Conservation (phyloP, 2,329 filamentous ascomycete species). For the Xylariaceae sp. region DNA sequence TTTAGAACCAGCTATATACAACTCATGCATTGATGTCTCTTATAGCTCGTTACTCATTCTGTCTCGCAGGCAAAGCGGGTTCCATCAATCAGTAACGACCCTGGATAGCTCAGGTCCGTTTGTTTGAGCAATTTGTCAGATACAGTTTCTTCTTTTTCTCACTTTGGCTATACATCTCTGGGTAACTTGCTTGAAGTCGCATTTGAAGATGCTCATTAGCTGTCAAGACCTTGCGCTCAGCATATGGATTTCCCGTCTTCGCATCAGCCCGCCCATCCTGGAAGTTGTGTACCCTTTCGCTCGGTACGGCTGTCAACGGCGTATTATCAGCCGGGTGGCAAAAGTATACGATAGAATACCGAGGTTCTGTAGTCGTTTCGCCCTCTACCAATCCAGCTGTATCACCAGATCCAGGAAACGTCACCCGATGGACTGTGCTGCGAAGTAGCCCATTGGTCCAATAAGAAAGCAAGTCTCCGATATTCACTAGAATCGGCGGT, state of each 20-base stretch:
- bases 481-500: conserved; percentile 79
- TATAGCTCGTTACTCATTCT: too few relatives aligned
- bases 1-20: too few relatives aligned
- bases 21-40: too few relatives aligned
- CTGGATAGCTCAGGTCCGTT: too few relatives aligned
- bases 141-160: conserved; percentile 8
- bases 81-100: too few relatives aligned
- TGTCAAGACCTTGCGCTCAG: conserved; percentile 56
- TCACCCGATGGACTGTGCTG: conserved; percentile 84
- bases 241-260: conserved; percentile 43
- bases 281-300: conserved; percentile 50
- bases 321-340: conserved; percentile 59
- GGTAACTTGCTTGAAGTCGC: conserved; percentile 58
- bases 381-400: conserved; percentile 37
- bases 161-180: conserved; percentile 50
- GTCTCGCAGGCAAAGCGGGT: too few relatives aligned
- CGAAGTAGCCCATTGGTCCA: conserved; percentile 89
- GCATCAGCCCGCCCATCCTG: conserved; percentile 17
- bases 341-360: conserved; percentile 69
- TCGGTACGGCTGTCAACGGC: conserved; percentile 58
- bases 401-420: conserved; percentile 55
- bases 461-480: conserved; percentile 69
- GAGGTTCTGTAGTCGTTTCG: conserved; percentile 48
- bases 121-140: too few relatives aligned
- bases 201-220: conserved; percentile 63